phyloP scores from a whole-genome alignment of 768 basidiomycete species.

The Leccinum ochraceum region DNA sequence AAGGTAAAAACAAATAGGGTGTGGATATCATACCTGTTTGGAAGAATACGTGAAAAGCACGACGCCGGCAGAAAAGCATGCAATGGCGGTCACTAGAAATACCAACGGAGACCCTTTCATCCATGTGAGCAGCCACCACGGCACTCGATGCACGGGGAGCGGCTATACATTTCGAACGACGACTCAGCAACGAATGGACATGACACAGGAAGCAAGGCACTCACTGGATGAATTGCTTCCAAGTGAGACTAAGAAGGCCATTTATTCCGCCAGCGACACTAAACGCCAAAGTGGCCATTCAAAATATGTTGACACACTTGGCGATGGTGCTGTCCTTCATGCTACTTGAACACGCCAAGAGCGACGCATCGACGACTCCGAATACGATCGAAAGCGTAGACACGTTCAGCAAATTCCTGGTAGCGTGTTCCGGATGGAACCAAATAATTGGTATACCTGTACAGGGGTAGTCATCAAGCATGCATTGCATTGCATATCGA shows the following conservation, averaged over 20 bases:
- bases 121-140: slow-evolving; percentile 68
- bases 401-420: slow-evolving; percentile 47
- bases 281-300: slow-evolving; percentile 55
- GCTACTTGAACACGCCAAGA: slow-evolving; percentile 43
- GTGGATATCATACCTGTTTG: slow-evolving; percentile 47
- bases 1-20: background rate
- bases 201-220: slow-evolving; percentile 13
- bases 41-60: slow-evolving; percentile 78
- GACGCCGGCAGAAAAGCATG: slow-evolving; percentile 76
- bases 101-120: slow-evolving; percentile 82
- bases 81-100: slow-evolving; percentile 80
- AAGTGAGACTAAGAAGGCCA: slow-evolving; percentile 50
- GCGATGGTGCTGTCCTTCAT: slow-evolving; percentile 33
- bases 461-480: background rate
- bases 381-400: slow-evolving; percentile 56
- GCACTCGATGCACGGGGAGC: slow-evolving; percentile 51
- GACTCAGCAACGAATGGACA: background rate
- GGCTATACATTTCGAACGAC: slow-evolving; percentile 24
- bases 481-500: background rate
- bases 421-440: slow-evolving; percentile 51
- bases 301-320: slow-evolving; percentile 48
- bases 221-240: slow-evolving; percentile 58
- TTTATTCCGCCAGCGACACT: slow-evolving; percentile 55
- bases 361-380: slow-evolving; percentile 49
- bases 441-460: slow-evolving; percentile 55